Conservation (phyloP, 1,284 basidiomycete species). For the Fomitopsis betulina region DNA sequence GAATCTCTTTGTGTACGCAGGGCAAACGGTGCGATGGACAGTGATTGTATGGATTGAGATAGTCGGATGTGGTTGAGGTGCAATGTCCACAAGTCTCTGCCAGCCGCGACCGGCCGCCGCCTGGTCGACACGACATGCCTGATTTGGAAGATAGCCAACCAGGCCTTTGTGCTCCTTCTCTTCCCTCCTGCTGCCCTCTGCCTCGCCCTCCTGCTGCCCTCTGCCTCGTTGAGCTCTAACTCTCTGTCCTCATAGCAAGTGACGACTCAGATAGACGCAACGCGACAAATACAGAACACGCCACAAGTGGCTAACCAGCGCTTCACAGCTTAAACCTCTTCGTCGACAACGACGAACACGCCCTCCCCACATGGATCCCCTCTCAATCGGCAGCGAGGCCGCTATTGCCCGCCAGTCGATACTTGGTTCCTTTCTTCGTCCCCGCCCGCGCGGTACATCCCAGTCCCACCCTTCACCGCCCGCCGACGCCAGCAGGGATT, state of each 20-base stretch:
- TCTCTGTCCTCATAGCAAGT: background rate
- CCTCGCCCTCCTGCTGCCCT: background rate
- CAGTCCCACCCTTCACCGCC: constrained; percentile 32
- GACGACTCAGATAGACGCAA: background rate
- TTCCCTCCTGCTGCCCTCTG: background rate
- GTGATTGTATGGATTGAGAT: no score
- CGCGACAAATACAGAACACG: background rate
- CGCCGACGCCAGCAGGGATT: constrained; percentile 22
- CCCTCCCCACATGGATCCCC: constrained; percentile 25
- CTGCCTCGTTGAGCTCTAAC: background rate
- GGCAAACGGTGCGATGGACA: no score
- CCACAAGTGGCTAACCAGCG: constrained; percentile 2
- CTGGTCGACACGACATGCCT: background rate
- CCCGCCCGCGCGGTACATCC: constrained; percentile 34
- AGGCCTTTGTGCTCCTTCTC: background rate
- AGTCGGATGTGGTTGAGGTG: no score
- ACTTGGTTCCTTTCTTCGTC: constrained; percentile 34
- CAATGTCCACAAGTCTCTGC: no score
- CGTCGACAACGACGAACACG: constrained; percentile 13
- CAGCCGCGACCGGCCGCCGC: no score
- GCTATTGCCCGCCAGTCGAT: constrained; percentile 33
- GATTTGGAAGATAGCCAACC: background rate
- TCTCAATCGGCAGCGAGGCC: constrained; percentile 27
- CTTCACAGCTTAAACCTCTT: background rate
- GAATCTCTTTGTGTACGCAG: no score